These are phyloP conservation scores for Colletotrichum liriopes DNA, from an alignment of 2,329 filamentous ascomycete genomes.

Conservation along the genomic window DNA sequence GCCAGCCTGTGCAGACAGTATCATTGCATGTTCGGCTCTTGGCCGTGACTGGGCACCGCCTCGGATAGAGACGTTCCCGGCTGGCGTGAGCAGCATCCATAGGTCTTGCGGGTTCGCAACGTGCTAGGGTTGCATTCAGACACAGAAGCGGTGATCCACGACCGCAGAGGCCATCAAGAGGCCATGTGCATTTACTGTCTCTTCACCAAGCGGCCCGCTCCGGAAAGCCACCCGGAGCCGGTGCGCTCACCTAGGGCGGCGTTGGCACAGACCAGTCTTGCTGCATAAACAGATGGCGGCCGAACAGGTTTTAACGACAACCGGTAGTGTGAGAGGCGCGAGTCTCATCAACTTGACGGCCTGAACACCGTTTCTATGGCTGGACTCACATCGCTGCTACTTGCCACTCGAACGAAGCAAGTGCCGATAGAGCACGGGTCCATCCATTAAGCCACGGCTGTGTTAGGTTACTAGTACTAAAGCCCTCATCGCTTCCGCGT, in stretches of 20 bases:
- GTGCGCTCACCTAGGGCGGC: conserved; percentile 2
- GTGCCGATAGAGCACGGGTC: too few species aligned
- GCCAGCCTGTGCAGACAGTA: background rate
- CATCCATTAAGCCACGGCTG: background rate
- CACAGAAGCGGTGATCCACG: conserved; percentile 29
- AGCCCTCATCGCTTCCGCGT: background rate
- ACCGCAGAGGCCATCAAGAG: conserved; percentile 38
- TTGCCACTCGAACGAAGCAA: background rate
- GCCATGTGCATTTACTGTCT: conserved; percentile 24
- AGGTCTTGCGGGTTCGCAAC: conserved; percentile 6
- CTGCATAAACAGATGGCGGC: conserved; percentile 8
- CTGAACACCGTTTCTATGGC: background rate
- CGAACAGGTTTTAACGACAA: conserved; percentile 14
- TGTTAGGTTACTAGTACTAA: too few species aligned
- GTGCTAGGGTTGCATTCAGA: conserved; percentile 33
- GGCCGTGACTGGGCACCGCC: background rate
- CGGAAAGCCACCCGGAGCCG: conserved; percentile 33
- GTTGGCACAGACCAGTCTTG: conserved; percentile 35
- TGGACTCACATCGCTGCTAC: background rate
- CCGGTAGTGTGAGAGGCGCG: background rate
- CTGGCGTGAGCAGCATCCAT: conserved; percentile 9
- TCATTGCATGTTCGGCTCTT: conserved; percentile 1
- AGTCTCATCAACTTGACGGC: background rate
- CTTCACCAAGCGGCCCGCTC: conserved; percentile 31
- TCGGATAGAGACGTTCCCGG: background rate